Evolutionary conservation across 2,329 filamentous ascomycete genomes (phyloP).

Genomic region (Ceratocystis smalleyi): DNA sequence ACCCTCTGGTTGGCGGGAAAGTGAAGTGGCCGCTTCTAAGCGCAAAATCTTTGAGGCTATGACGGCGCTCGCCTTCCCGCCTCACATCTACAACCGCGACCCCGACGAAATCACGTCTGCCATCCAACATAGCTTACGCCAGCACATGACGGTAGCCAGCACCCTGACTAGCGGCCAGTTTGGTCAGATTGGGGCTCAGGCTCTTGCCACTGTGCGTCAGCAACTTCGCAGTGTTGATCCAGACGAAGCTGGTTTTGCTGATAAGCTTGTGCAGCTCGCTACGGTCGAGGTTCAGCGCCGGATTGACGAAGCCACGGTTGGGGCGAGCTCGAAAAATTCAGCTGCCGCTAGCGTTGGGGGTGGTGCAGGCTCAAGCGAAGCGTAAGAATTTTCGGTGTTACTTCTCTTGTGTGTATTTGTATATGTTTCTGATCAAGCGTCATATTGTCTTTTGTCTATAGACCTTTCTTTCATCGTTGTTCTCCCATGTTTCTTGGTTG

Average conservation of each 20-base stretch:
- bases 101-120: constrained; percentile 7
- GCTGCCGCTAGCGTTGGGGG: too few relatives aligned
- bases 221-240: neutral
- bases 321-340: neutral
- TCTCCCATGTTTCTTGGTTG: neutral
- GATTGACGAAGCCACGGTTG: neutral
- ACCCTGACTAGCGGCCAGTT: constrained; percentile 12
- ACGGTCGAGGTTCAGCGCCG: constrained; percentile 9
- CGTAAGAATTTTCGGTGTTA: neutral
- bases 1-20: neutral
- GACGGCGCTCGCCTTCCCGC: neutral
- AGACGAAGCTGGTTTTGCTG: constrained; percentile 1
- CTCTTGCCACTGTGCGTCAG: constrained; percentile 1
- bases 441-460: neutral
- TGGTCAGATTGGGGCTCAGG: constrained; percentile 11
- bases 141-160: constrained; percentile 7
- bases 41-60: constrained; percentile 3
- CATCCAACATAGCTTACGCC: constrained; percentile 11
- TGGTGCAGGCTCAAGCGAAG: neutral
- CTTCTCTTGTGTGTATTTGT: constrained; percentile 3
- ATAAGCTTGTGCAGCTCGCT: constrained; percentile 5
- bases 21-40: neutral
- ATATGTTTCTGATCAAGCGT: neutral
- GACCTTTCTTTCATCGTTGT: neutral
- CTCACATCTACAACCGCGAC: constrained; percentile 10